Base-by-base conservation (phyloP, 345 rosid species). In the Camelina sativa region DNA sequence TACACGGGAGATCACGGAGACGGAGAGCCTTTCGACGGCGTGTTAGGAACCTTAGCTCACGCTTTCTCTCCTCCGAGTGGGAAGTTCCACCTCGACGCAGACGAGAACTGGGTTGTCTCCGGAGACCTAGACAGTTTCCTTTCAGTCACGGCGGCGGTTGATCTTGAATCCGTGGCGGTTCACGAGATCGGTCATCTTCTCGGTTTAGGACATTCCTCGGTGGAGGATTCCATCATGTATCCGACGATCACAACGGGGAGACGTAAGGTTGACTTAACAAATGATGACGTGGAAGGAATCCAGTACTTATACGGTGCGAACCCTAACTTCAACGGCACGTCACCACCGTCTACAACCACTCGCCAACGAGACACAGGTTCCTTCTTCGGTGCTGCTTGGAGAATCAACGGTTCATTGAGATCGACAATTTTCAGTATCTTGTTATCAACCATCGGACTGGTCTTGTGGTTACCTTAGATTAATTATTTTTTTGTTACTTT, bases 171-270 rank as follows among this genome's bases (percentile, higher is more conserved):
- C 0, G 99, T 94, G 35, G 96, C 93, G 4, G 95, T 91, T 46
- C 99, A 94, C 46, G 99, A 94, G 82, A 91, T 94, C 19, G 99
- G 99, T 25, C 99, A 94, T 80, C 58, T 94, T 83, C 80, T 94
- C 11, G 99, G 99, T 15, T 71, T 94, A 56, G 99, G 99, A 7
- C 99, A 94, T 69, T 94, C 99, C 0, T 90, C 99, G 1, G 84
- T 84, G 6, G 90, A 80, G 72, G 85, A 72, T 1, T 80, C 99
- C 16, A 89, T 94, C 48, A 94, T 94, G 98, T 94, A 74, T 48
- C 98, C 98, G 11, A 81, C 88, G 8, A 88, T 94, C 65, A 43
- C 93, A 35, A 69, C 97, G 0, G 74, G 91, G 15, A 82, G 72
- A n/a, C 85, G 76, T 68, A 94, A 85, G 51, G 95, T 91, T 9